These are phyloP conservation scores for Durio zibethinus DNA, from an alignment of 345 rosid species.

Conservation along the genomic window DNA sequence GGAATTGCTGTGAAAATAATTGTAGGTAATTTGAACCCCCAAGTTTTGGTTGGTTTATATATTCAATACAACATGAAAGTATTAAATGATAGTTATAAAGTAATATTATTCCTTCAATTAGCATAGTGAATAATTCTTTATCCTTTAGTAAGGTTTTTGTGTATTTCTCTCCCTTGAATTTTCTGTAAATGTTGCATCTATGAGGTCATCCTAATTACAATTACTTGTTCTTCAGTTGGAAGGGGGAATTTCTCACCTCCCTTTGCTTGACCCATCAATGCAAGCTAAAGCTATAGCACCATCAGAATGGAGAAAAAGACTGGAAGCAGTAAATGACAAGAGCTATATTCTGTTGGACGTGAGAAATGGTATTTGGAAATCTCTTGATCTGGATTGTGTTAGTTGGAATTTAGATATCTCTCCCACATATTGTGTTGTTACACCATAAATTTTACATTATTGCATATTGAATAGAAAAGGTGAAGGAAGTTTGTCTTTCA, in stretches of 20 bases:
- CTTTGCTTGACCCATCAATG: conserved; percentile 65
- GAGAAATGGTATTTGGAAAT: conserved; percentile 68
- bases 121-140: neutral
- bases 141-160: neutral
- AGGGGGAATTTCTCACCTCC: conserved; percentile 81
- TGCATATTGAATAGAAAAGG: neutral
- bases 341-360: conserved; percentile 66
- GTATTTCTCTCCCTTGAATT: neutral
- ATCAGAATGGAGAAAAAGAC: conserved; percentile 73
- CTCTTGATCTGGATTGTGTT: conserved; percentile 9
- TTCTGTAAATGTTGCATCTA: neutral
- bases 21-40: neutral
- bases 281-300: conserved; percentile 76
- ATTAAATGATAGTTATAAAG: neutral
- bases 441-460: neutral
- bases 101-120: neutral
- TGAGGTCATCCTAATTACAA: neutral
- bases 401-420: neutral
- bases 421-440: neutral
- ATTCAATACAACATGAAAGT: neutral
- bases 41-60: neutral
- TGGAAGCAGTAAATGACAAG: conserved; percentile 39
- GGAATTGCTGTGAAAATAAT: neutral
- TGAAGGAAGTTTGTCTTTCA: neutral
- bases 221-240: conserved; percentile 50